Evolutionary conservation across 2,329 filamentous ascomycete genomes (phyloP).

Genomic region (Penicillium olsonii): DNA sequence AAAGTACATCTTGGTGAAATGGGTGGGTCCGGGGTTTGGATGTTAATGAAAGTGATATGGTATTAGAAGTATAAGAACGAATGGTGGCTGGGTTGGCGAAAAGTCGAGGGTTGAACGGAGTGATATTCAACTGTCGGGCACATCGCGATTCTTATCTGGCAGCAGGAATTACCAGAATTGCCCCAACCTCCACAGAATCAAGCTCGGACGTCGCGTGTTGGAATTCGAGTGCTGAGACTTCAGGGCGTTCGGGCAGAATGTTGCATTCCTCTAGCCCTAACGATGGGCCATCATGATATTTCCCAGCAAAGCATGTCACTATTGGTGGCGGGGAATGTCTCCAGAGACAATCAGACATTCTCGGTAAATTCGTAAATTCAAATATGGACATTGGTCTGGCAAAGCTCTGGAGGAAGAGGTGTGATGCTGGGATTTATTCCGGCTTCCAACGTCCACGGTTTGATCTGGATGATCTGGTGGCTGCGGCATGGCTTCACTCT

Average conservation of each 20-base stretch:
- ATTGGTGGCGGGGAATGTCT: slow-evolving; percentile 14
- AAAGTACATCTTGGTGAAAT: slow-evolving; percentile 51
- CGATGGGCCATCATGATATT: slow-evolving; percentile 10
- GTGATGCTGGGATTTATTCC: too few relatives aligned
- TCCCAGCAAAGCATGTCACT: slow-evolving; percentile 4
- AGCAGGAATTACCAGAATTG: background rate
- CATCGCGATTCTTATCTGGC: slow-evolving; percentile 22
- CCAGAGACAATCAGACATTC: slow-evolving; percentile 1
- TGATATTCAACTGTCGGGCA: slow-evolving; percentile 3
- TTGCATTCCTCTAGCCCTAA: slow-evolving; percentile 20
- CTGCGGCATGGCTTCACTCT: background rate
- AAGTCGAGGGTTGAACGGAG: too few relatives aligned
- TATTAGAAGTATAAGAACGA: background rate
- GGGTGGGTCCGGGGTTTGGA: background rate
- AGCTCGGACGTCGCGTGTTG: slow-evolving; percentile 8
- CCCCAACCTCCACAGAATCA: slow-evolving; percentile 10
- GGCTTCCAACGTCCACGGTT: background rate
- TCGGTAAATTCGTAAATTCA: too few relatives aligned
- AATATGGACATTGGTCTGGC: too few relatives aligned
- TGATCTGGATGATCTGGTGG: background rate
- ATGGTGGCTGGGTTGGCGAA: background rate
- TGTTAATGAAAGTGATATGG: slow-evolving; percentile 16
- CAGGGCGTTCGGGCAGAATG: slow-evolving; percentile 19
- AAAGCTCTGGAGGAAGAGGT: too few relatives aligned
- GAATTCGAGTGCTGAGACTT: slow-evolving; percentile 17